phyloP scores from a whole-genome alignment of 2,329 filamentous ascomycete species.

The Pseudogymnoascus sp. region DNA sequence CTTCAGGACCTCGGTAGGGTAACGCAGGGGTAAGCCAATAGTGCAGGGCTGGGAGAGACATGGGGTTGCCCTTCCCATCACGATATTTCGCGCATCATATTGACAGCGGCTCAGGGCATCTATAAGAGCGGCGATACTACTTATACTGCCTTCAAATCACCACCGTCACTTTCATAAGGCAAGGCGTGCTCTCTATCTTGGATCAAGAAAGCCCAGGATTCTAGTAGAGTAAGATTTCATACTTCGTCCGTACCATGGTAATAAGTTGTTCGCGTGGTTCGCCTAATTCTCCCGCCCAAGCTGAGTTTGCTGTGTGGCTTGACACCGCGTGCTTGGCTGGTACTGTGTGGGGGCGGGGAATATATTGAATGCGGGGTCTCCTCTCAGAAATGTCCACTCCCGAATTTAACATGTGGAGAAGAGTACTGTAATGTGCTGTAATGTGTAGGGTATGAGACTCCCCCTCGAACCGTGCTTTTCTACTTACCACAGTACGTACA shows the following conservation, averaged over 20 bases:
- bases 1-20: not conserved
- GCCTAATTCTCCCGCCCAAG: not conserved
- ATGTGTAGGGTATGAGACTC: not conserved
- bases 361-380: not conserved
- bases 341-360: not conserved
- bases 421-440: not conserved
- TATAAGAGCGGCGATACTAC: too few relatives aligned
- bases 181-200: not conserved
- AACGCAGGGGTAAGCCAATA: constrained; percentile 3
- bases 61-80: not conserved
- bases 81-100: constrained; percentile 1
- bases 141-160: not conserved
- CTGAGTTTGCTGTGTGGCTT: not conserved
- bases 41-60: not conserved
- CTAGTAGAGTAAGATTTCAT: not conserved
- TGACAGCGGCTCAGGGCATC: not conserved
- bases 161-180: not conserved
- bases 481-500: too few relatives aligned
- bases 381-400: not conserved
- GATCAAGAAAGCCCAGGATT: not conserved
- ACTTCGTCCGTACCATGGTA: not conserved
- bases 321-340: not conserved
- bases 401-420: not conserved
- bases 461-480: not conserved
- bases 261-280: not conserved